These are phyloP conservation scores for Rhizopogon hawkerae DNA, from an alignment of 1,284 basidiomycete genomes.

Conservation along the genomic window DNA sequence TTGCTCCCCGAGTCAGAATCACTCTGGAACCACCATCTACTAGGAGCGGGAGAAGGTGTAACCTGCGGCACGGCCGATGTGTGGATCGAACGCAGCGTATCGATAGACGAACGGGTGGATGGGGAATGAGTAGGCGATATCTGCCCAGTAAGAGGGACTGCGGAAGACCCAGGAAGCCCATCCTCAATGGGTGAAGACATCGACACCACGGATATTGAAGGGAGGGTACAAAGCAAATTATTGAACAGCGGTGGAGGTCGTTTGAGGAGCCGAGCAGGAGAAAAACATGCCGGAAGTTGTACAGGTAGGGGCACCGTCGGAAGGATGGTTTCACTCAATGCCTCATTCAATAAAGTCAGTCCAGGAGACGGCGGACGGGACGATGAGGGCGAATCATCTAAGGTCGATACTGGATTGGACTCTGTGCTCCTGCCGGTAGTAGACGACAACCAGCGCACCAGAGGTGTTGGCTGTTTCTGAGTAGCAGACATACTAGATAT, in stretches of 20 bases:
- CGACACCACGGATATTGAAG: conserved; percentile 49
- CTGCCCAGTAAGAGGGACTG: conserved; percentile 22
- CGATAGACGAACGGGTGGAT: conserved; percentile 46
- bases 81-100: conserved; percentile 53
- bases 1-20: conserved; percentile 33
- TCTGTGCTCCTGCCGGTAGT: background rate
- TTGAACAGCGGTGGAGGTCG: conserved; percentile 53
- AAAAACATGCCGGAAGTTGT: conserved; percentile 35
- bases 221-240: conserved; percentile 52
- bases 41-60: conserved; percentile 17
- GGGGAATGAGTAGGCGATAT: conserved; percentile 32
- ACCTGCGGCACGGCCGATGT: conserved; percentile 19
- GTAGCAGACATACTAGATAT: background rate
- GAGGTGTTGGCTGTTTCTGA: conserved; percentile 8
- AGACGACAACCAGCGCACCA: conserved; percentile 15
- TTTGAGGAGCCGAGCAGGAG: conserved; percentile 25
- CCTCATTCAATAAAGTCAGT: conserved; percentile 27
- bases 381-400: conserved; percentile 11
- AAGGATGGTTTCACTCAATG: conserved; percentile 35
- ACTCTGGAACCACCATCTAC: conserved; percentile 48
- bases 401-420: background rate
- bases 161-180: conserved; percentile 20
- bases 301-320: conserved; percentile 38
- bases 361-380: conserved; percentile 27
- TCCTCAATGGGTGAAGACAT: conserved; percentile 8